These are phyloP conservation scores for Cnidoscolus chayamansa DNA, from an alignment of 441 rosid genomes.

Conservation along the genomic window DNA sequence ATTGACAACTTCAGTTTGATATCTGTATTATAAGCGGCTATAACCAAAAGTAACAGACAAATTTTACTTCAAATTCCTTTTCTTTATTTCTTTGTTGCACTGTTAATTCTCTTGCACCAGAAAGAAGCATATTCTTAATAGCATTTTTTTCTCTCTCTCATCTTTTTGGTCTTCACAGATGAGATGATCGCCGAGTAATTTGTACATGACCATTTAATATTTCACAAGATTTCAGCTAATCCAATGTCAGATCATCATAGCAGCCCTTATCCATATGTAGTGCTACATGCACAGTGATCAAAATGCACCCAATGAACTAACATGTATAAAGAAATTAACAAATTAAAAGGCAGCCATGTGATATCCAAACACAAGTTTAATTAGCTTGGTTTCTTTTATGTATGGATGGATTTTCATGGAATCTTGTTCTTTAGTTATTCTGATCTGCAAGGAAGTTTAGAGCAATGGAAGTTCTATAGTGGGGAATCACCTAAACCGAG, in stretches of 20 bases:
- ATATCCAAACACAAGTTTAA: conserved; percentile 9
- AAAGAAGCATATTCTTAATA: too few relatives aligned
- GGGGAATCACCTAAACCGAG: conserved; percentile 44
- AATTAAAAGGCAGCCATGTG: background rate
- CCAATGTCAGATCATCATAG: background rate
- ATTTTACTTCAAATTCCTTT: background rate
- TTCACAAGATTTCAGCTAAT: background rate
- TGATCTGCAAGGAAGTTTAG: conserved; percentile 21
- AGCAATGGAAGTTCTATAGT: conserved; percentile 27
- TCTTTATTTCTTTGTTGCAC: background rate
- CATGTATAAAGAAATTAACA: conserved; percentile 8
- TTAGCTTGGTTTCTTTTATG: background rate
- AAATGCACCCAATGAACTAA: background rate
- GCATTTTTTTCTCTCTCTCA: too few relatives aligned
- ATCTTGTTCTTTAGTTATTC: conserved; percentile 22
- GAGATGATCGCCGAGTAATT: background rate
- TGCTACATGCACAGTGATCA: background rate
- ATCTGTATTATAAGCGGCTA: background rate
- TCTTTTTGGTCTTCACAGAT: background rate
- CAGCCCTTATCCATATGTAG: conserved; percentile 13
- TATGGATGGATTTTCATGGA: conserved; percentile 9
- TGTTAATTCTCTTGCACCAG: too few relatives aligned
- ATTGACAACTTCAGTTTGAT: background rate
- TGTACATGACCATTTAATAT: background rate
- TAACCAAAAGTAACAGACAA: background rate